These are phyloP conservation scores for Paraconiothyrium sp. DNA, from an alignment of 2,329 filamentous ascomycete genomes.

Conservation along the genomic window DNA sequence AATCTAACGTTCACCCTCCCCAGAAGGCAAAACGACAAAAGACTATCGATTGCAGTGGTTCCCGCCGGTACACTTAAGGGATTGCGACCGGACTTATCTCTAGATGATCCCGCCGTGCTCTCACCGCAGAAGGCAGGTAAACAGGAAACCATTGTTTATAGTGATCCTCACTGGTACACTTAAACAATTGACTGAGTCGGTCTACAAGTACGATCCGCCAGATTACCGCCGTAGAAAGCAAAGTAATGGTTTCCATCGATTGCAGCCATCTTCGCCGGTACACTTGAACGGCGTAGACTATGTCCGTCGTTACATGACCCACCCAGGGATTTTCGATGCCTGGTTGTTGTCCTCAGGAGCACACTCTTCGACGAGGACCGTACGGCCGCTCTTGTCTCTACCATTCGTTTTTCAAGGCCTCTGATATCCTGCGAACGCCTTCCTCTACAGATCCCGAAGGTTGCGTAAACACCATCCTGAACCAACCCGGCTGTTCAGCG, in stretches of 20 bases:
- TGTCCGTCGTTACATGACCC: not conserved
- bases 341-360: not conserved
- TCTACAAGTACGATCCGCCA: no score
- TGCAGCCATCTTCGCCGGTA: constrained; percentile 5
- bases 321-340: not conserved
- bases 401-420: constrained; percentile 8
- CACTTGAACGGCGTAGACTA: not conserved
- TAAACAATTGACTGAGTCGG: no score
- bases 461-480: constrained; percentile 60
- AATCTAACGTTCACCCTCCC: not conserved
- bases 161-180: no score
- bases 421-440: constrained; percentile 40
- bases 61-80: not conserved
- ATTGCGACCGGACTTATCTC: not conserved
- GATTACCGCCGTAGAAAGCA: no score
- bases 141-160: not conserved
- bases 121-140: not conserved
- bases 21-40: not conserved
- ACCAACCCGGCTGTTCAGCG: constrained; percentile 60
- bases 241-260: not conserved
- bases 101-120: not conserved
- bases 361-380: no score
- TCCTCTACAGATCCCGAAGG: constrained; percentile 40
- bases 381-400: not conserved
- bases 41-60: not conserved